Conservation (phyloP, 1,139 yeast species). For the Maudiozyma humilis region DNA sequence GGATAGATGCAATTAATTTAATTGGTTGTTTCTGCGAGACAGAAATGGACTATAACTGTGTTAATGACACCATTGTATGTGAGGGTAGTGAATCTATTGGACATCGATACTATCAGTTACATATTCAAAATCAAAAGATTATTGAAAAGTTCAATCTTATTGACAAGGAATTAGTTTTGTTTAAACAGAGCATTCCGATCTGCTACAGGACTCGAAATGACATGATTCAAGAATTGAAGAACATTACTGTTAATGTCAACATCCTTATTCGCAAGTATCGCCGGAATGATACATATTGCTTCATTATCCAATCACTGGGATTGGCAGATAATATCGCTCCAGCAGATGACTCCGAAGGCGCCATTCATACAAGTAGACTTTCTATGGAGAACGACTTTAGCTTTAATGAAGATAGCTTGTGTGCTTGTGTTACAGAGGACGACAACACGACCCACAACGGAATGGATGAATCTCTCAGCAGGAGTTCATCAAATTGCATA, state of each 20-base stretch:
- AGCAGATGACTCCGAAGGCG: neutral
- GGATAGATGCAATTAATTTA: slow-evolving; percentile 51
- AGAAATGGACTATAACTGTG: slow-evolving; percentile 16
- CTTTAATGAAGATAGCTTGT: slow-evolving; percentile 15
- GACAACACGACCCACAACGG: neutral
- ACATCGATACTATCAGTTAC: slow-evolving; percentile 32
- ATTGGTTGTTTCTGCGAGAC: slow-evolving; percentile 46
- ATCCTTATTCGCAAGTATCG: slow-evolving; percentile 48
- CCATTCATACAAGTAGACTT: neutral
- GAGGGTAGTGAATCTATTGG: slow-evolving; percentile 21
- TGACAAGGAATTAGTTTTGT: slow-evolving; percentile 34
- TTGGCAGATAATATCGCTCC: neutral
- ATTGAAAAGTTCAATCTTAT: slow-evolving; percentile 33
- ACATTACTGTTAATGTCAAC: slow-evolving; percentile 43
- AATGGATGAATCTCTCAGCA: neutral
- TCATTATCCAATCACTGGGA: slow-evolving; percentile 27
- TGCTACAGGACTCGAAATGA: slow-evolving; percentile 43
- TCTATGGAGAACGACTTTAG: slow-evolving; percentile 13
- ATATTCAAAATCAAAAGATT: slow-evolving; percentile 30
- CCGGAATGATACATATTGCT: slow-evolving; percentile 36
- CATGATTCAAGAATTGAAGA: slow-evolving; percentile 38
- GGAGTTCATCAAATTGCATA: neutral
- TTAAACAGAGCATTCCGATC: slow-evolving; percentile 45
- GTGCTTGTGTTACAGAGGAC: slow-evolving; percentile 11
- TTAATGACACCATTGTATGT: slow-evolving; percentile 25